Conservation (phyloP, 2,329 filamentous ascomycete species). For the Coniella lustricola region DNA sequence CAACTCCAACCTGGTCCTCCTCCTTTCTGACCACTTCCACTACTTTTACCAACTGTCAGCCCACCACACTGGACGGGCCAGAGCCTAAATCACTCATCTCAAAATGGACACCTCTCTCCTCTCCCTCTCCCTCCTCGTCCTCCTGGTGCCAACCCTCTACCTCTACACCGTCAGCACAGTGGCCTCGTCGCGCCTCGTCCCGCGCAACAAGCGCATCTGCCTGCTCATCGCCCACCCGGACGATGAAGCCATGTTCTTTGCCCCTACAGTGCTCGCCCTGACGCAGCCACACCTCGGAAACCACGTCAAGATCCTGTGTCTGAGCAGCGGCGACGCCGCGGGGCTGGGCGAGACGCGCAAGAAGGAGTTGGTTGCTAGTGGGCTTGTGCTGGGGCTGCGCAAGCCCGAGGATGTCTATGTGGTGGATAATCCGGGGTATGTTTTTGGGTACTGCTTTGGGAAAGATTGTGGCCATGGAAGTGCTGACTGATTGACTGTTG, state of each 20-base stretch:
- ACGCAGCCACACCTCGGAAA: conserved; percentile 75
- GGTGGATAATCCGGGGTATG: conserved; percentile 63
- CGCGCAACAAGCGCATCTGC: conserved; percentile 76
- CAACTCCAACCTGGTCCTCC: no score
- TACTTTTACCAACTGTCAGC: no score
- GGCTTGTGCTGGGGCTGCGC: conserved; percentile 66
- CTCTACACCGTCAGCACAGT: conserved; percentile 42
- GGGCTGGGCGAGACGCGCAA: conserved; percentile 78
- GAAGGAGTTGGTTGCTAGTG: conserved; percentile 77
- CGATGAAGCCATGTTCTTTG: conserved; percentile 99
- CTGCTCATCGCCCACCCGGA: conserved; percentile 95
- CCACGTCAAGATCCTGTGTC: conserved; percentile 87
- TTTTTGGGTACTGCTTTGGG: conserved; percentile 10
- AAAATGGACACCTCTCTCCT: conserved; percentile 23
- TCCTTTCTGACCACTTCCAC: no score
- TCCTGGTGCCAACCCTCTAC: conserved; percentile 44
- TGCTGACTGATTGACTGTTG: no score
- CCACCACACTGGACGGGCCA: no score
- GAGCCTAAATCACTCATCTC: no score
- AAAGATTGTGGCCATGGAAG: no score
- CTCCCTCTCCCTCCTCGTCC: conserved; percentile 27
- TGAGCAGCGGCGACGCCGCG: conserved; percentile 83
- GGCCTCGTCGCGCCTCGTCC: conserved; percentile 51
- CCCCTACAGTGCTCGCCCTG: conserved; percentile 78
- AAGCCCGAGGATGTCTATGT: conserved; percentile 75